These are phyloP conservation scores for Hygrophoropsis aurantiaca DNA, from an alignment of 768 basidiomycete species.

Conservation along the genomic window DNA sequence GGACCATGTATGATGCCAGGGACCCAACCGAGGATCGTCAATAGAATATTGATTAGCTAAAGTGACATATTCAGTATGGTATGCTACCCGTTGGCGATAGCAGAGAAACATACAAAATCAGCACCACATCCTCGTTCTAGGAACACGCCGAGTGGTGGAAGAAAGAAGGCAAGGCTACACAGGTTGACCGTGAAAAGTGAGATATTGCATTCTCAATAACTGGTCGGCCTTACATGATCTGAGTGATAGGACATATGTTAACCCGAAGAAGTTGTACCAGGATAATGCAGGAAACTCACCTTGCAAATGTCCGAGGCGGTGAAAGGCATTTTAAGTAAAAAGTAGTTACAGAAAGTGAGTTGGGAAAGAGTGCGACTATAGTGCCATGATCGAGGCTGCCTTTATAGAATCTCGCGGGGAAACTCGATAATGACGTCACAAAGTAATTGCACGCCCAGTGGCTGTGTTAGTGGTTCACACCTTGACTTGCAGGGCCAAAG, in stretches of 20 bases:
- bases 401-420: too few species aligned
- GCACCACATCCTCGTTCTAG: conserved; percentile 81
- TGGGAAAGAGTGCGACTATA: too few species aligned
- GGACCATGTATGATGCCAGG: conserved; percentile 77
- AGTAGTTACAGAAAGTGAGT: too few species aligned
- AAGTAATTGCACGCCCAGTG: conserved; percentile 2
- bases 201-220: neutral
- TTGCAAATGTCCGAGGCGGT: conserved; percentile 79
- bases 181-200: neutral
- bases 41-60: conserved; percentile 68
- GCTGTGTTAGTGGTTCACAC: conserved; percentile 11
- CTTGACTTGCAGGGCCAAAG: too few species aligned
- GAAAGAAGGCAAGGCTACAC: conserved; percentile 60
- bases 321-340: conserved; percentile 64
- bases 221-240: conserved; percentile 47
- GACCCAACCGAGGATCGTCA: conserved; percentile 79
- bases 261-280: conserved; percentile 1
- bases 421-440: conserved; percentile 37
- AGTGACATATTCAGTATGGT: conserved; percentile 3
- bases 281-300: conserved; percentile 38
- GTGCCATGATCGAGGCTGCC: too few species aligned
- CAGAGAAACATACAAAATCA: conserved; percentile 58
- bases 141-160: conserved; percentile 87
- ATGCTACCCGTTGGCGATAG: neutral
- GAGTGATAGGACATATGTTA: neutral